These are phyloP conservation scores for Tolypocladium endophyticum DNA, from an alignment of 2,329 filamentous ascomycete genomes.

Conservation along the genomic window DNA sequence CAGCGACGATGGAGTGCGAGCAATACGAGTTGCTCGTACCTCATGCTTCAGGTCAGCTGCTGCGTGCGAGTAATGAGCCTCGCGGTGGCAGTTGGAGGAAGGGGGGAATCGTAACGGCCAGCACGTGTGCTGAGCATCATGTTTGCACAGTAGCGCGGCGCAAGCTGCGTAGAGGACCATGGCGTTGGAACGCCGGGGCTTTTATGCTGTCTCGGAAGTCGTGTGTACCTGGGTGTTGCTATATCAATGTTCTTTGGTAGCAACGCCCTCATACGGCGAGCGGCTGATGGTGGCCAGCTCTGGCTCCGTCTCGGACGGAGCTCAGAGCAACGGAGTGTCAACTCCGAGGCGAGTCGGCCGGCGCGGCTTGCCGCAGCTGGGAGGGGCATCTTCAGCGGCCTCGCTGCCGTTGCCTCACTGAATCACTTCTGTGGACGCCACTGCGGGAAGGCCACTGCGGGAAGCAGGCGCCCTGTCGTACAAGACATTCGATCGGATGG, in stretches of 20 bases:
- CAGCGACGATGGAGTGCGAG: too few species aligned
- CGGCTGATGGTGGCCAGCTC: background rate
- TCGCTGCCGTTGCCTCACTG: background rate
- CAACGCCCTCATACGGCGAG: background rate
- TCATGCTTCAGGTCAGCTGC: background rate
- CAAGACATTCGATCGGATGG: background rate
- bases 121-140: background rate
- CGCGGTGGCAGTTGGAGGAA: background rate
- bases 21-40: background rate
- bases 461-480: background rate
- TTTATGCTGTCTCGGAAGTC: background rate
- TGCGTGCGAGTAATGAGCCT: background rate
- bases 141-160: background rate
- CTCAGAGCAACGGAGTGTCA: background rate
- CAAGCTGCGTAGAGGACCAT: background rate
- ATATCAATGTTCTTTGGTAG: background rate
- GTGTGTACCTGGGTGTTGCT: background rate
- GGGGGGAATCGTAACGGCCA: background rate
- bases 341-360: background rate
- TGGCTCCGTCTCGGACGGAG: background rate
- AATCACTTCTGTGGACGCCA: background rate
- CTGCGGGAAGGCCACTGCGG: too few species aligned
- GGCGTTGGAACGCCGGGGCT: background rate
- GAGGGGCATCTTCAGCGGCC: background rate
- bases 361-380: background rate